Conservation (phyloP, 805 yeast genomes). For the Pichia gijzeniarum region DNA sequence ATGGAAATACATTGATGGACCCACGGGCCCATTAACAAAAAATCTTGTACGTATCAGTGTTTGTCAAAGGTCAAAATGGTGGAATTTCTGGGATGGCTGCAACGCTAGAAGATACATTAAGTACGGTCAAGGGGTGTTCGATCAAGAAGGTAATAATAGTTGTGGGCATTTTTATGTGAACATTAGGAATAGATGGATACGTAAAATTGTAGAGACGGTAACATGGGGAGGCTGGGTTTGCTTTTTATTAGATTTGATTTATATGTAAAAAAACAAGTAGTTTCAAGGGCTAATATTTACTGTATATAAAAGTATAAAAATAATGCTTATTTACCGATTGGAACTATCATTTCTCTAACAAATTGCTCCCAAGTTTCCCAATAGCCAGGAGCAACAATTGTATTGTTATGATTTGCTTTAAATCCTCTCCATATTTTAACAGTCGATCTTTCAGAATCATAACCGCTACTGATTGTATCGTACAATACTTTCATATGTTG, state of each 20-base stretch:
- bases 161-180: slow-evolving; percentile 47
- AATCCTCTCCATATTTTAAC: slow-evolving; percentile 50
- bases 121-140: slow-evolving; percentile 77
- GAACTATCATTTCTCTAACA: slow-evolving; percentile 36
- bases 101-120: slow-evolving; percentile 66
- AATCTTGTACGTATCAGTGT: slow-evolving; percentile 62
- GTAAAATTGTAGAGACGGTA: slow-evolving; percentile 29
- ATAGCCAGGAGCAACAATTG: slow-evolving; percentile 66
- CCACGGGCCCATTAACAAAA: slow-evolving; percentile 81
- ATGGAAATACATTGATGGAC: slow-evolving; percentile 89
- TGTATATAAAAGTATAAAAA: too few relatives aligned
- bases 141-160: slow-evolving; percentile 71
- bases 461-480: slow-evolving; percentile 8
- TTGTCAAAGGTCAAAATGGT: slow-evolving; percentile 87
- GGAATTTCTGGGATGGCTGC: slow-evolving; percentile 84
- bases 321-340: slow-evolving; percentile 22
- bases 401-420: slow-evolving; percentile 76
- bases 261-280: slow-evolving; percentile 40
- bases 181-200: slow-evolving; percentile 21
- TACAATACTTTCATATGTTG: slow-evolving; percentile 61
- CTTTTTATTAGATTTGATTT: slow-evolving; percentile 34
- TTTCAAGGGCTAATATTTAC: too few relatives aligned
- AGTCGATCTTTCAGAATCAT: slow-evolving; percentile 40
- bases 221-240: slow-evolving; percentile 44
- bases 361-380: slow-evolving; percentile 67